These are phyloP conservation scores for Diospyros lotus DNA, from an alignment of 148 eudicot genomes.

Conservation along the genomic window DNA sequence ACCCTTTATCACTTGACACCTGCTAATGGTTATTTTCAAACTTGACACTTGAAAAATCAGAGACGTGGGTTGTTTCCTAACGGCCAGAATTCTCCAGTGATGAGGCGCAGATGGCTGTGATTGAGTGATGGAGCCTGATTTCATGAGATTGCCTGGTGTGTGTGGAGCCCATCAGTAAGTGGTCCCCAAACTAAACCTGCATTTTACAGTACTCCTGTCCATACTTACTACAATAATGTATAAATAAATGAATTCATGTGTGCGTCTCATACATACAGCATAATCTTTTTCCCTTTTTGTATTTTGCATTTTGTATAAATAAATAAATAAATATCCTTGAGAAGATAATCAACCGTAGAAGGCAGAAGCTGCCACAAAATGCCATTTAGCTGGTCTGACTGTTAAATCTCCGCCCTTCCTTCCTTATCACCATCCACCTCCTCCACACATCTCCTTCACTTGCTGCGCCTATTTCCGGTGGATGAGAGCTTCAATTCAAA, in stretches of 20 bases:
- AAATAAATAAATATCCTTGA: not conserved
- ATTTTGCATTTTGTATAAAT: not conserved
- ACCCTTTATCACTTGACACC: not conserved
- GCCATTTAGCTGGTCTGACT: slow-evolving; percentile 54
- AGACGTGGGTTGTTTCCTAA: not conserved
- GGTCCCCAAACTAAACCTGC: too few relatives aligned
- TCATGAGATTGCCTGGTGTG: not conserved
- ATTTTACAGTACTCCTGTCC: too few relatives aligned
- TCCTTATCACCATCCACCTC: slow-evolving; percentile 65
- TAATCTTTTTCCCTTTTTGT: slow-evolving; percentile 1
- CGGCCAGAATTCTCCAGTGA: not conserved
- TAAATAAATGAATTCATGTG: too few relatives aligned
- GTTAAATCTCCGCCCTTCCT: slow-evolving; percentile 97
- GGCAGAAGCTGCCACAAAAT: slow-evolving; percentile 47
- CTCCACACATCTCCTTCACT: slow-evolving; percentile 21
- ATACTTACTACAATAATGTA: too few relatives aligned
- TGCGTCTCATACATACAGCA: too few relatives aligned
- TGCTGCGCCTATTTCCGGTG: slow-evolving; percentile 10
- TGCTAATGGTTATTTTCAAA: not conserved
- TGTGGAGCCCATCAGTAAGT: not conserved
- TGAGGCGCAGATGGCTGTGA: not conserved
- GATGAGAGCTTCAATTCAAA: slow-evolving; percentile 9
- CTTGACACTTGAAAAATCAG: not conserved
- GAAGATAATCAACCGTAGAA: slow-evolving; percentile 17
- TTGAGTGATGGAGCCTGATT: not conserved